Evolutionary conservation across 305 asterid genomes (phyloP), one percentile per base, ranked within the genome.

Genomic region (Solanum hybrid): DNA sequence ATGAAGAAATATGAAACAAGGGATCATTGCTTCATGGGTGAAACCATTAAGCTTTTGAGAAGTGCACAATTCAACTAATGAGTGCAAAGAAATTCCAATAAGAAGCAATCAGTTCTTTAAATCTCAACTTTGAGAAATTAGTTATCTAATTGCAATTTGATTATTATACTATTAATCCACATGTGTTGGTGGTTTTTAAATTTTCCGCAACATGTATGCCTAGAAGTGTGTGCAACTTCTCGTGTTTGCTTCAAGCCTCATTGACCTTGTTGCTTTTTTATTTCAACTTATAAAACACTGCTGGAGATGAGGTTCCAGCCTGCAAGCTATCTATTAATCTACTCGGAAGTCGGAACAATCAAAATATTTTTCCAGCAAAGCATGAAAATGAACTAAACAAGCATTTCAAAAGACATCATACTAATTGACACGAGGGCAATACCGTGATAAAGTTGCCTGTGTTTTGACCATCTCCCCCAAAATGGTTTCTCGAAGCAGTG

Each of bases 381-480:
- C 42, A 85, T 20, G 46, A 85, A 83, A 57, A 85, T 31, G 76
- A 85, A 57, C 87, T 33, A 85, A 12, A 85, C 40, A 85, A 10
- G 40, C 87, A 83, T 18, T 46, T 83, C 88, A 85, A 31, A 18
- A 31, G 76, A 85, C 88, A 85, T 33, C 34, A 85, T 57, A 12
- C 76, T 85, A 33, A n/a, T 33, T 61, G 14, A 57, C 1, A 85
- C 5, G 4, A 22, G 40, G n/a, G 77, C 33, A 85, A 73, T 92
- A 94, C 96, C 93, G 98, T 93, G 91, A 95, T 94, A 89, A 92
- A 95, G 92, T 95, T 95, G 93, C 94, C 93, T 86, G 96, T 90
- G 83, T 91, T 94, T 87, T 94, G 96, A 86, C 95, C 95, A 90
- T 95, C 96, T 40, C 92, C 95, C 92, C 96, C 67, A 57, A 87